These are phyloP conservation scores for Zopfia rhizophila DNA, from an alignment of 2,329 filamentous ascomycete genomes.

Conservation along the genomic window DNA sequence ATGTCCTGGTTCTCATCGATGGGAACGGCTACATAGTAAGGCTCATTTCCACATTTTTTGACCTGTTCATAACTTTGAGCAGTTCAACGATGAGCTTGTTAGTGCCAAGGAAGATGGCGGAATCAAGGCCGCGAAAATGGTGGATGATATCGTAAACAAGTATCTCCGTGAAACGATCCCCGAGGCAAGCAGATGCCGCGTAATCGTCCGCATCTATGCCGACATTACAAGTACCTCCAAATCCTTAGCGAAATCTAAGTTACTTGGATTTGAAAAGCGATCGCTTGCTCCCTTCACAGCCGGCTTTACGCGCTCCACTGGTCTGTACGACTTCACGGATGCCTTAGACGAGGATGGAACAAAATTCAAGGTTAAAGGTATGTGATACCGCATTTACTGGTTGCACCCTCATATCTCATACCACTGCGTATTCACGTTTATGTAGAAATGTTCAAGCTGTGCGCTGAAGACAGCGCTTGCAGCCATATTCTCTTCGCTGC, in stretches of 20 bases:
- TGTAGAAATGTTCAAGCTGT: constrained; percentile 57
- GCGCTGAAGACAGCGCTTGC: constrained; percentile 68
- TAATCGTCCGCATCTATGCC: constrained; percentile 67
- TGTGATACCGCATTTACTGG: constrained; percentile 22
- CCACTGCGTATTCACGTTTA: no score
- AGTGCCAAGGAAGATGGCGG: constrained; percentile 64
- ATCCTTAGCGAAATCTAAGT: constrained; percentile 59
- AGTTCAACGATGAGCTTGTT: constrained; percentile 63
- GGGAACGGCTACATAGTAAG: constrained; percentile 66
- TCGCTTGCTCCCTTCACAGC: constrained; percentile 66
- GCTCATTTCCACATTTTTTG: constrained; percentile 15
- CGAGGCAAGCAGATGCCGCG: constrained; percentile 59
- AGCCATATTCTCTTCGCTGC: constrained; percentile 72
- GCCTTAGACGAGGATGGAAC: constrained; percentile 69
- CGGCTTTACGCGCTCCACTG: constrained; percentile 67
- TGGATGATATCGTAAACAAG: constrained; percentile 63
- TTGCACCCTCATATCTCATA: constrained; percentile 11
- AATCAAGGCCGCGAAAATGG: constrained; percentile 63
- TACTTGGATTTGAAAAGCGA: constrained; percentile 65
- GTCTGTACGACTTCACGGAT: constrained; percentile 70
- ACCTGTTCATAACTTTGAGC: constrained; percentile 6
- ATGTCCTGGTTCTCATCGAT: constrained; percentile 70
- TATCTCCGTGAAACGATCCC: constrained; percentile 33
- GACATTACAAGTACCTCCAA: constrained; percentile 66
- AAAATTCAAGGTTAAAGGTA: constrained; percentile 69